A percentile compares a stretch with the other conserved stretches of the same genome.
Evolutionary conservation across 2,329 filamentous ascomycete genomes (phyloP).

Genomic region (Tolypocladium tropicale): DNA sequence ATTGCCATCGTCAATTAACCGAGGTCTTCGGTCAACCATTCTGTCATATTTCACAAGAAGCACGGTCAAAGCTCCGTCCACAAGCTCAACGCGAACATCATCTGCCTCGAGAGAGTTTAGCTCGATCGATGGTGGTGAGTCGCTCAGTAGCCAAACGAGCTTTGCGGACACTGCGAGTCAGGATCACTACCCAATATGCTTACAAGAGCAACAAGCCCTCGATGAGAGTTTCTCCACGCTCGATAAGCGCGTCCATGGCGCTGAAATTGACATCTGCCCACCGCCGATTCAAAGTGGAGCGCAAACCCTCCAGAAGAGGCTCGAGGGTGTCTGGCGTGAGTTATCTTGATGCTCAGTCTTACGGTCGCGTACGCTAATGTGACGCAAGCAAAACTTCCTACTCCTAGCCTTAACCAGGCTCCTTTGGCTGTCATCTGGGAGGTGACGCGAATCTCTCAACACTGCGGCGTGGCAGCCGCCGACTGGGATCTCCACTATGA

Average conservation of each 20-base stretch:
- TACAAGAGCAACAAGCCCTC: slow-evolving; percentile 3
- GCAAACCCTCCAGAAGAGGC: slow-evolving; percentile 12
- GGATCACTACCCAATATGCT: slow-evolving; percentile 2
- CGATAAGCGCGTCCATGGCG: not conserved
- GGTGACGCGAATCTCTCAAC: slow-evolving; percentile 33
- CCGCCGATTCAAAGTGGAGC: not conserved
- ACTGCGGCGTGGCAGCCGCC: slow-evolving; percentile 31
- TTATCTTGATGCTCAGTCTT: slow-evolving; percentile 1
- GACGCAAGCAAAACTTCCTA: slow-evolving; percentile 26
- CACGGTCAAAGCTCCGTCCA: not conserved
- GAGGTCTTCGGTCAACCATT: not conserved
- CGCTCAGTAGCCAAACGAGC: slow-evolving; percentile 23
- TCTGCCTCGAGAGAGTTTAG: slow-evolving; percentile 1
- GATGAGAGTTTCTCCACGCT: slow-evolving; percentile 5
- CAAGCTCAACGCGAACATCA: not conserved
- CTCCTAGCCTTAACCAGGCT: slow-evolving; percentile 26
- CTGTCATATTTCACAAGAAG: not conserved
- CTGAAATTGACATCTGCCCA: too few relatives aligned
- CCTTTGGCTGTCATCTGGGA: slow-evolving; percentile 44
- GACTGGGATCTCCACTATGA: slow-evolving; percentile 25
- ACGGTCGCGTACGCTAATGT: not conserved
- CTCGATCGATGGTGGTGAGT: slow-evolving; percentile 8
- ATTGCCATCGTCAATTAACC: not conserved
- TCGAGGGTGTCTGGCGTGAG: slow-evolving; percentile 30
- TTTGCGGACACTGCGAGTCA: slow-evolving; percentile 3